Conservation (phyloP, 495 filamentous ascomycete species). For the Cetradonia linearis region DNA sequence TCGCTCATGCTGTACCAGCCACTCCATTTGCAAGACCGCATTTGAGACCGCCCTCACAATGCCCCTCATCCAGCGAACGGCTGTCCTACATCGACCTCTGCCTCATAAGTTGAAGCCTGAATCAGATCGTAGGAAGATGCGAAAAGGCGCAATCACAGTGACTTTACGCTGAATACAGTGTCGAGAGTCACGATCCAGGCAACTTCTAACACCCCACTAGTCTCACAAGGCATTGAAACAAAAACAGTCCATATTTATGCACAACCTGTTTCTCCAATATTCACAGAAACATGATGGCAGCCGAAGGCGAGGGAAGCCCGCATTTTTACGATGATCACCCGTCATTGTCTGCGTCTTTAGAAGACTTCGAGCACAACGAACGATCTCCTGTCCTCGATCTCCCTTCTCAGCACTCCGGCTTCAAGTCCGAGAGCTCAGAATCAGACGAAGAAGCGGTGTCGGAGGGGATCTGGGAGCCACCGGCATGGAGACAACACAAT, state of each 20-base stretch:
- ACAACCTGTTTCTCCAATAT: neutral
- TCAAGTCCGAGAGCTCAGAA: constrained; percentile 55
- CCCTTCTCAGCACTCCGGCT: constrained; percentile 68
- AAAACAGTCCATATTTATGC: neutral
- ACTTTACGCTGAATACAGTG: neutral
- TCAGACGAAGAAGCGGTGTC: constrained; percentile 34
- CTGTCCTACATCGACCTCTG: constrained; percentile 5
- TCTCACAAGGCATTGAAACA: neutral
- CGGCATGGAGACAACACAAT: constrained; percentile 44
- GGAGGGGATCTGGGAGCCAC: constrained; percentile 48
- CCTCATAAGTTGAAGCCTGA: neutral
- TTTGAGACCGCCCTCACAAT: constrained; percentile 18
- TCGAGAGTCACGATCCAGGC: neutral
- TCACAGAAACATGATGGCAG: constrained; percentile 26
- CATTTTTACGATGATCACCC: constrained; percentile 55
- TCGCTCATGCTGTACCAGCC: constrained; percentile 19
- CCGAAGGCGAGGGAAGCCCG: constrained; percentile 40
- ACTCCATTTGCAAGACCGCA: constrained; percentile 20
- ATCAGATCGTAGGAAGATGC: neutral
- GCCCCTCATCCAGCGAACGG: constrained; percentile 12
- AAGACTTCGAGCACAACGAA: constrained; percentile 60
- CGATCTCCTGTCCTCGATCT: constrained; percentile 47
- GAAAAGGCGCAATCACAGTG: neutral
- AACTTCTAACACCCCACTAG: neutral
- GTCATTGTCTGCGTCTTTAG: constrained; percentile 60